Evolutionary conservation across 2,329 filamentous ascomycete genomes (phyloP).

Genomic region (Aquanectria penicillioides): DNA sequence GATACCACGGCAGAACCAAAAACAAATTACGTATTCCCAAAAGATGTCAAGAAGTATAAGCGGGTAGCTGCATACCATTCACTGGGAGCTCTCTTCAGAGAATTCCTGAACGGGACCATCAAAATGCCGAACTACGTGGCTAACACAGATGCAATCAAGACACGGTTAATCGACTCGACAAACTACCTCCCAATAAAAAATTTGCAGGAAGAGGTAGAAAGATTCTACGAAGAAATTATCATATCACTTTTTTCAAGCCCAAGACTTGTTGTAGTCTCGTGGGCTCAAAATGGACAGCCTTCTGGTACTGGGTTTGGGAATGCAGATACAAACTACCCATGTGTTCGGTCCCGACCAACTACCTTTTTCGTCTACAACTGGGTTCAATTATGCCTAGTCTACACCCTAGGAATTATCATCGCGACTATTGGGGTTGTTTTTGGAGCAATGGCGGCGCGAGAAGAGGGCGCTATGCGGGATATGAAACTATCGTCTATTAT

Average conservation of each 20-base stretch:
- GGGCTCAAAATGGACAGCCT: neutral
- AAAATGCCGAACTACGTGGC: accelerated
- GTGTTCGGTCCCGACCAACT: accelerated
- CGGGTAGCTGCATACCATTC: constrained; percentile 12
- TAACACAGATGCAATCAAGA: neutral
- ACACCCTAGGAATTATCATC: neutral
- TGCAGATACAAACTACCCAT: neutral
- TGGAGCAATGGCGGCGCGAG: accelerated
- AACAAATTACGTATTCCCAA: neutral
- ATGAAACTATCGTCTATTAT: constrained; percentile 19
- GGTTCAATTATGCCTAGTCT: neutral
- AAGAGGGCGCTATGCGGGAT: constrained; percentile 13
- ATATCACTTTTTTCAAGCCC: neutral
- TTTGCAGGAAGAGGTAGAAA: accelerated
- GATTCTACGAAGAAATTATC: constrained; percentile 3
- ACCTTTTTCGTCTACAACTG: constrained; percentile 1
- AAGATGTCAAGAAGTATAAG: accelerated
- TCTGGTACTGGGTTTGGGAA: neutral
- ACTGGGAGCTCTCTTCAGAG: neutral
- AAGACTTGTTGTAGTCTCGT: neutral
- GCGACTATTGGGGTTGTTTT: accelerated
- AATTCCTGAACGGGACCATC: accelerated
- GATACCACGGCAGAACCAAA: neutral
- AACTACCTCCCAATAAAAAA: neutral
- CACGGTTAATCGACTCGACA: neutral